phyloP scores from a whole-genome alignment of 1,284 basidiomycete species.

The Ustilago hordei region DNA sequence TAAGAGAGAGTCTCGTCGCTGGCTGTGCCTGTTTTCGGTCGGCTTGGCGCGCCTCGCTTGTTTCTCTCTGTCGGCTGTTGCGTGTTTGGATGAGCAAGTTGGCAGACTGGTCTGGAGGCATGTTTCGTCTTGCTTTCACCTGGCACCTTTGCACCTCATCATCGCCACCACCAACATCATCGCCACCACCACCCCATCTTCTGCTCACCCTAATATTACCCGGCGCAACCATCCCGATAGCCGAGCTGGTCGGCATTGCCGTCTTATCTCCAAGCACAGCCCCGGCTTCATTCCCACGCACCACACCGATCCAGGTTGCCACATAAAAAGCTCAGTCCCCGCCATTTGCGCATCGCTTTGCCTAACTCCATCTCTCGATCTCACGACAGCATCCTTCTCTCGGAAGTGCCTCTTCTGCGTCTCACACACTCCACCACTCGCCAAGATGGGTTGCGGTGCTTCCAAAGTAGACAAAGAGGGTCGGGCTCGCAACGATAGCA shows the following conservation, averaged over 20 bases:
- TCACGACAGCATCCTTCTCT: neutral
- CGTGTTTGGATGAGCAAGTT: no score
- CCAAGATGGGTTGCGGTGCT: slow-evolving; percentile 55
- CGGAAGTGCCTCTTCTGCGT: neutral
- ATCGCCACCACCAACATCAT: neutral
- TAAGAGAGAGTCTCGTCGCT: neutral
- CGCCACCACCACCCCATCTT: neutral
- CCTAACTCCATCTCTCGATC: neutral
- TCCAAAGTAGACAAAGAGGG: slow-evolving; percentile 66
- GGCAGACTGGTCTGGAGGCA: no score
- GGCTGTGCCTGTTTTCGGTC: neutral
- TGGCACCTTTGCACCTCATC: neutral
- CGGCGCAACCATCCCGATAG: neutral
- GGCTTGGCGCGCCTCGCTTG: neutral
- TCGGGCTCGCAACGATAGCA: slow-evolving; percentile 80
- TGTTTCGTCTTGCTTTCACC: neutral
- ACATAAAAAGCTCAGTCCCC: neutral
- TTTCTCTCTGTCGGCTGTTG: no score
- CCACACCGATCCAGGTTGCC: neutral
- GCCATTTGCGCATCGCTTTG: neutral
- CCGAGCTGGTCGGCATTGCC: neutral
- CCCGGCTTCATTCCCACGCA: neutral
- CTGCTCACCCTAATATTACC: neutral
- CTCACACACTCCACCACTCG: neutral
- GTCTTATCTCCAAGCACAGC: neutral